Percentiles rank a stretch among this genome's conserved stretches.
Conservation (phyloP, 176 grass and related monocot species). For the Luzula sylvatica region DNA sequence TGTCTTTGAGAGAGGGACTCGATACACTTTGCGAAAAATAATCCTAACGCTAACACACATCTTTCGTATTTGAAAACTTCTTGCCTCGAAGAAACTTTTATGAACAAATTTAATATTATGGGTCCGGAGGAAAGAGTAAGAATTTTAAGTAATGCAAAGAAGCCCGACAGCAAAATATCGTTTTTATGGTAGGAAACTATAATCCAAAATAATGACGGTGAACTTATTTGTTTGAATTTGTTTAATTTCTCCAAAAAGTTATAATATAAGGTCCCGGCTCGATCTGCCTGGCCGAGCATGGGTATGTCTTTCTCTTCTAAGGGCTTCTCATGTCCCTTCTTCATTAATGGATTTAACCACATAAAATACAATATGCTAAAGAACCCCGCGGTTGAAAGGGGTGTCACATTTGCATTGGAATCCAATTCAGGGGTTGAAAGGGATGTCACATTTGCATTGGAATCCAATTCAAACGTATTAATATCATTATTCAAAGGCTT, state of each 20-base stretch:
- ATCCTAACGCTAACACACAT: constrained; percentile 30
- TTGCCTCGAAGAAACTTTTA: constrained; percentile 54
- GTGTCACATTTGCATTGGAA: constrained; percentile 24
- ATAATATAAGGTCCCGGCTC: constrained; percentile 35
- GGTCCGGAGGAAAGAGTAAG: constrained; percentile 58
- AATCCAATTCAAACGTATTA: constrained; percentile 13
- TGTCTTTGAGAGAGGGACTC: constrained; percentile 86
- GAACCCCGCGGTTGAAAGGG: constrained; percentile 48
- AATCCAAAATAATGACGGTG: constrained; percentile 47
- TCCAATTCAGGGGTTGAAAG: constrained; percentile 12
- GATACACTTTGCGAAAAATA: constrained; percentile 64
- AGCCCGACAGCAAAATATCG: constrained; percentile 48
- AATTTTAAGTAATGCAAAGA: constrained; percentile 81
- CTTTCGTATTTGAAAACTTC: constrained; percentile 58
- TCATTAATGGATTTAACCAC: constrained; percentile 88
- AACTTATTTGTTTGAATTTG: constrained; percentile 19
- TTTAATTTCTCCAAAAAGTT: constrained; percentile 50
- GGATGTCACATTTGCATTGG: constrained; percentile 24
- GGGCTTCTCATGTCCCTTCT: constrained; percentile 60
- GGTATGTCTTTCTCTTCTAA: constrained; percentile 86
- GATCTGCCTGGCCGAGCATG: constrained; percentile 32
- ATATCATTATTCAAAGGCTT: constrained; percentile 34
- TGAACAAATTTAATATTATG: constrained; percentile 70
- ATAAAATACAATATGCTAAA: constrained; percentile 69
- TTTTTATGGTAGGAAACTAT: constrained; percentile 66